Evolutionary conservation across 2,329 filamentous ascomycete genomes (phyloP), one percentile per base, ranked within the genome.

Genomic region (Fusarium duplospermum): DNA sequence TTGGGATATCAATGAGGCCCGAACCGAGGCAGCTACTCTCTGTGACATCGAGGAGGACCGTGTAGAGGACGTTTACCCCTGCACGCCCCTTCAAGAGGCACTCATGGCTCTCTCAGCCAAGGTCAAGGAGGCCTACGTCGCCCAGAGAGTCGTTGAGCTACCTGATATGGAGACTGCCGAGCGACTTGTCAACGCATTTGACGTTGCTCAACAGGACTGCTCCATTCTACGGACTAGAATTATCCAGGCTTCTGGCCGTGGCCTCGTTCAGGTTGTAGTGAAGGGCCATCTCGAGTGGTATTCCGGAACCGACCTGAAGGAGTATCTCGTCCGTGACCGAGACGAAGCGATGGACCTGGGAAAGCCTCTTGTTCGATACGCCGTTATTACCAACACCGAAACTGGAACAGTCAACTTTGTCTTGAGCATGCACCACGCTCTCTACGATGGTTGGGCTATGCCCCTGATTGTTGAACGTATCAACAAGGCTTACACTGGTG

Each of bases 381-480:
- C 83, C 5, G 76, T 88, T 16, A 79, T 87, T 14, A 64, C 79
- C 4, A 80, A 83, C 35, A 68, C 75, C 4, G 71, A 75, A 8
- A 78, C 77, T 6, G 79, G 76, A 38, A 82, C 80, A 54, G 76
- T 80, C 18, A 81, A 84, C 72, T 88, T 89, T 69, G 84, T 89
- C n/a, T 80, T 88, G 70, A 87, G 87, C 1, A 86, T 89, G 80
- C 88, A 90, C 71, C 88, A 90, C 71, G 86, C 85, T 6, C 77
- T 36, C 0, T 90, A 90, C 67, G 88, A 90, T 61, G 88, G 88
- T 27, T 89, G 88, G 88, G 86, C 84, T 0, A 86, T 89, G 84
- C 85, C 85, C 6, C 76, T 88, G 4, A 77, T 88, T 3, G 82
- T 88, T 22, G 85, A 87, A 29, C 83, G 84, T 42, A 83, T 88